Evolutionary conservation across 345 rosid species (phyloP), one percentile per base, ranked within the genome.

Genomic region (Dovyalis caffra): DNA sequence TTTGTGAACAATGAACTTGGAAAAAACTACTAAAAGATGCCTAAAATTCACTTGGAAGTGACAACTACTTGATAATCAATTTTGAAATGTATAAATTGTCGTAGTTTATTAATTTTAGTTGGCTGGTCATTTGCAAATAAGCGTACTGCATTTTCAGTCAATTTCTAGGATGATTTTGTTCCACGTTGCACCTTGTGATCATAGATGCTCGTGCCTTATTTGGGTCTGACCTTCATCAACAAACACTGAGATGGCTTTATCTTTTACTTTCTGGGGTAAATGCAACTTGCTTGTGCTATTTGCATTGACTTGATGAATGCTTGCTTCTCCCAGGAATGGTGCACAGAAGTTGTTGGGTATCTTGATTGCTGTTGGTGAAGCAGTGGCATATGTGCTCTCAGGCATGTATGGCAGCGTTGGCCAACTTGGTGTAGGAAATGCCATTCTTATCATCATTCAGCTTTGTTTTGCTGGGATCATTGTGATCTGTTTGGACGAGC

Each of bases 391-490:
- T 70, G 96, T 89, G 74, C 93, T 89, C 65, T 91, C 93, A 9
- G 96, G 96, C 64, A 91, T 91, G 93, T 91, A 89, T 85, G 93
- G 97, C 9, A 89, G 90, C 21, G 93, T 91, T 77, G 78, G 83
- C 74, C 94, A 91, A 75, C 91, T 89, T 76, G 97, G 97, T 45
- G 97, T 88, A 31, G 97, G 94, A 65, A 91, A 91, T 80, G 97
- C 94, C 77, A 84, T 91, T 74, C 88, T 91, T 16, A 91, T 91
- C 70, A 89, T 91, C 73, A 76, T 91, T 60, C 94, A 91, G 82
- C 97, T 91, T 57, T 91, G 88, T 85, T 89, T 91, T 83, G 97
- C 97, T 0, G 92, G 93, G 61, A 91, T 91, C 77, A 91, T 91
- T 60, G 94, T 91, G 71, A 88, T 91, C 75, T 91, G 97, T 73